Conservation (phyloP, 2,329 filamentous ascomycete species). For the Westerdykella ornata region DNA sequence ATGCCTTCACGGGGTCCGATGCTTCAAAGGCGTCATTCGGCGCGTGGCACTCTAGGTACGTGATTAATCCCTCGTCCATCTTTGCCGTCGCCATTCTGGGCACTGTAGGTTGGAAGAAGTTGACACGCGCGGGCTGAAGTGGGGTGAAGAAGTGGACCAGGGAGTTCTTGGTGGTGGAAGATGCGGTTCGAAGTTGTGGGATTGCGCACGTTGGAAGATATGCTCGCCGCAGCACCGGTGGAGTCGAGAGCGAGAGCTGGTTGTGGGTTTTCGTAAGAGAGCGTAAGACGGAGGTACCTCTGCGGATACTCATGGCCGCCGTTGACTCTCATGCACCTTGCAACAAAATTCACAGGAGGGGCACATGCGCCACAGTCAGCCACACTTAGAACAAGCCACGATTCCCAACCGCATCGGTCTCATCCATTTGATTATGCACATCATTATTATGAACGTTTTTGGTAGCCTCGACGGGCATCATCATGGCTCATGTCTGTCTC, state of each 20-base stretch:
- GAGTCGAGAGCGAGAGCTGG: constrained; percentile 5
- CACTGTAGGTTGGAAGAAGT: constrained; percentile 25
- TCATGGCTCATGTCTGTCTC: not conserved
- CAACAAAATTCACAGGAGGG: constrained; percentile 20
- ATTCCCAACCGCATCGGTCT: not conserved
- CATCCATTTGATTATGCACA: not conserved
- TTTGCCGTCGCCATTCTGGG: constrained; percentile 33
- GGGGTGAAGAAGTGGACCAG: constrained; percentile 28
- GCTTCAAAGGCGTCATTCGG: constrained; percentile 34
- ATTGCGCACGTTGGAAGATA: not conserved
- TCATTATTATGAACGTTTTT: not conserved
- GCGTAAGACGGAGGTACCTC: constrained; percentile 13
- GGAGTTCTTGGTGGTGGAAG: constrained; percentile 6
- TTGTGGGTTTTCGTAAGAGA: constrained; percentile 7
- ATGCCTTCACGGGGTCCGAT: constrained; percentile 39
- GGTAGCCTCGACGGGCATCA: not conserved
- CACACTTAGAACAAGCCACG: not conserved
- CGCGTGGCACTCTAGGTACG: constrained; percentile 34
- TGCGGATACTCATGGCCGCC: constrained; percentile 22
- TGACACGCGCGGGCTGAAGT: constrained; percentile 21
- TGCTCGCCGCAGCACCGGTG: constrained; percentile 3
- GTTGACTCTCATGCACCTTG: constrained; percentile 21
- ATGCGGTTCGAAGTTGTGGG: constrained; percentile 2
- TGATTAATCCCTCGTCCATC: constrained; percentile 30
- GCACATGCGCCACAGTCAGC: constrained; percentile 6